A percentile compares a stretch with the other conserved stretches of the same genome.
These are phyloP conservation scores for Erysimum cheiri DNA, from an alignment of 441 rosid genomes.

Conservation along the genomic window DNA sequence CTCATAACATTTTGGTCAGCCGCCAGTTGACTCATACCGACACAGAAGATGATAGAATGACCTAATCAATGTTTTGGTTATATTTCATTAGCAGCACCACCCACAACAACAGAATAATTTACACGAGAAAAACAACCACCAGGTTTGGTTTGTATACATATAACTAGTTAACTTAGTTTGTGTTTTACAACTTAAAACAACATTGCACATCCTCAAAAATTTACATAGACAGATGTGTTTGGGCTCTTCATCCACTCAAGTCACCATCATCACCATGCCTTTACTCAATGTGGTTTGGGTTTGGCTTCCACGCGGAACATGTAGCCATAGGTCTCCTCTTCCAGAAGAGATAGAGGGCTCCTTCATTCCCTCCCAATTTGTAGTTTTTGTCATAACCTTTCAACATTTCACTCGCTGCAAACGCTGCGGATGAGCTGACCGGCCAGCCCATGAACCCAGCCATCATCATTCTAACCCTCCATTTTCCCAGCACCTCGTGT, in stretches of 20 bases:
- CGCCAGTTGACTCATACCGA: conserved; percentile 31
- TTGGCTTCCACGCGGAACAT: conserved; percentile 46
- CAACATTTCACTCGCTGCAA: conserved; percentile 42
- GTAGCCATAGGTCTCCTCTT: conserved; percentile 49
- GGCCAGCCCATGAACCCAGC: conserved; percentile 46
- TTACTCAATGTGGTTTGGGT: conserved; percentile 38
- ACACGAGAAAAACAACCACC: conserved; percentile 35
- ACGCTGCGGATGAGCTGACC: conserved; percentile 31
- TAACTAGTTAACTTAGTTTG: conserved; percentile 34
- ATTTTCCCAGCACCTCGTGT: conserved; percentile 47
- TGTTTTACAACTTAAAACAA: conserved; percentile 39
- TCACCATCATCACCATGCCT: conserved; percentile 10
- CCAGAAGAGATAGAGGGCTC: conserved; percentile 47
- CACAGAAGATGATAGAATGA: conserved; percentile 9
- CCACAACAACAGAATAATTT: conserved; percentile 29
- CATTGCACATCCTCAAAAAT: conserved; percentile 41
- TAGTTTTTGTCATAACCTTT: conserved; percentile 44
- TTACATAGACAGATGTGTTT: conserved; percentile 39
- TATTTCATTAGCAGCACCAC: conserved; percentile 22
- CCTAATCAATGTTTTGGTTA: conserved; percentile 32
- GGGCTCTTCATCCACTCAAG: conserved; percentile 33
- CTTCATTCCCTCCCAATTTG: conserved; percentile 42
- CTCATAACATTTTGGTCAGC: conserved; percentile 27
- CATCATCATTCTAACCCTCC: conserved; percentile 49
- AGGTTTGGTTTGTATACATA: conserved; percentile 36